A percentile compares a stretch with the other conserved stretches of the same genome.
Conservation (phyloP, 1,284 basidiomycete genomes). For the Microbotryomycetes sp. region DNA sequence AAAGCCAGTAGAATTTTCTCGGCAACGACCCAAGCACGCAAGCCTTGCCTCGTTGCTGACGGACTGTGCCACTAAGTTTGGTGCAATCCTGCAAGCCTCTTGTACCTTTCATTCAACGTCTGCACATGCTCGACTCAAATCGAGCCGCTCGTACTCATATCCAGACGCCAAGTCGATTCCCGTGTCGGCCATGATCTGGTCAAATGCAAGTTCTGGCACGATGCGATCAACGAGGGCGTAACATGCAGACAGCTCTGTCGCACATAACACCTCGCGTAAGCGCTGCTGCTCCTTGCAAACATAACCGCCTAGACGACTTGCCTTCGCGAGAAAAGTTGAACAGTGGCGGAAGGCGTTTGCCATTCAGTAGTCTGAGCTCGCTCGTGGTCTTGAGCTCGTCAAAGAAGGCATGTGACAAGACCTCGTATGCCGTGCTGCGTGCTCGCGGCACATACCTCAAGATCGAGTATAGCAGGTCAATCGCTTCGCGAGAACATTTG, state of each 20-base stretch:
- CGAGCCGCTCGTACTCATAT: not conserved
- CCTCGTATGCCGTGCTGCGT: conserved; percentile 77
- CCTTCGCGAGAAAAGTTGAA: conserved; percentile 96
- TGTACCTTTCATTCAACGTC: not conserved
- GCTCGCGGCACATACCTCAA: conserved; percentile 94
- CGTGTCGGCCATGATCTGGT: not conserved
- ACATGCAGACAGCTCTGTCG: not conserved
- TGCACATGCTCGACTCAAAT: not conserved
- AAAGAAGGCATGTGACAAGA: conserved; percentile 85
- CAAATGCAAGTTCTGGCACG: not conserved
- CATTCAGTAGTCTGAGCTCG: conserved; percentile 49
- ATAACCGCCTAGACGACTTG: no score
- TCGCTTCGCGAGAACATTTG: conserved; percentile 86
- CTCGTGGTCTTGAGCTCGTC: conserved; percentile 70
- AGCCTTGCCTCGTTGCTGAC: no score
- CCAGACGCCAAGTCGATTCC: not conserved
- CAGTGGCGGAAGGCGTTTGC: conserved; percentile 85
- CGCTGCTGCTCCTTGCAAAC: no score
- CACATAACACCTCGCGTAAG: no score
- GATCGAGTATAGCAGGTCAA: conserved; percentile 84
- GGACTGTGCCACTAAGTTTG: no score
- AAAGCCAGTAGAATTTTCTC: no score
- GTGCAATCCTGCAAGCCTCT: no score
- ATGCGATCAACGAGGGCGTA: not conserved
- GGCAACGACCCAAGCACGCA: no score